Conservation (phyloP, 1,139 yeast genomes). For the Scheffersomyces segobiensis region DNA sequence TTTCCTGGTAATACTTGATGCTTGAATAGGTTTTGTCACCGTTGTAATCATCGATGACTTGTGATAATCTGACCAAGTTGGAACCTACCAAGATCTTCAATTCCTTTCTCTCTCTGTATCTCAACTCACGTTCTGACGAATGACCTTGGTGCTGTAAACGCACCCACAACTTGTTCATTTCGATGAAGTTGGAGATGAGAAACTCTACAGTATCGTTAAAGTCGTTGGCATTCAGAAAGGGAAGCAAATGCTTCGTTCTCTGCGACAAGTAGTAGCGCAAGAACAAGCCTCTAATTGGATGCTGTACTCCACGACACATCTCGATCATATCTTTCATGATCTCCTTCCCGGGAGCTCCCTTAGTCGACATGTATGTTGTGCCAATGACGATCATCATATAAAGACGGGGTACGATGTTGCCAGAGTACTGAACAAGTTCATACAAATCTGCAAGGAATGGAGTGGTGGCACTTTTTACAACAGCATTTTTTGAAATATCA, state of each 20-base stretch:
- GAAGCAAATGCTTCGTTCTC: constrained; percentile 72
- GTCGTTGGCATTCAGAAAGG: constrained; percentile 46
- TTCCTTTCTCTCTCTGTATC: constrained; percentile 82
- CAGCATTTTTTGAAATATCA: neutral
- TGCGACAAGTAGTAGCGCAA: constrained; percentile 87
- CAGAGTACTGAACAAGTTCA: constrained; percentile 94
- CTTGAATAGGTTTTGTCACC: constrained; percentile 39
- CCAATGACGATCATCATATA: constrained; percentile 97
- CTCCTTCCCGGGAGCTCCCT: constrained; percentile 80
- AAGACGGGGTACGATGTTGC: constrained; percentile 86
- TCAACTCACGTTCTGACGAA: constrained; percentile 72
- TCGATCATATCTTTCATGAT: constrained; percentile 96
- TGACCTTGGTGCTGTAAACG: constrained; percentile 96
- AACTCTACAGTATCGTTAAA: constrained; percentile 69
- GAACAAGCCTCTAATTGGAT: constrained; percentile 88
- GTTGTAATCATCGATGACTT: constrained; percentile 66
- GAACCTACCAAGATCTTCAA: constrained; percentile 91
- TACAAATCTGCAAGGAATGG: constrained; percentile 88
- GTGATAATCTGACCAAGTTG: constrained; percentile 84
- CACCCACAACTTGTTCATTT: constrained; percentile 98
- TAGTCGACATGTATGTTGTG: constrained; percentile 76
- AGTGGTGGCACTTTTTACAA: constrained; percentile 20
- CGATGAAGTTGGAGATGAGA: constrained; percentile 83
- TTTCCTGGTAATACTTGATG: constrained; percentile 53
- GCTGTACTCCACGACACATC: constrained; percentile 98